Percentiles rank a stretch among this genome's conserved stretches.
Conservation (phyloP, 2,329 filamentous ascomycete genomes). For the Ascochyta koolunga region DNA sequence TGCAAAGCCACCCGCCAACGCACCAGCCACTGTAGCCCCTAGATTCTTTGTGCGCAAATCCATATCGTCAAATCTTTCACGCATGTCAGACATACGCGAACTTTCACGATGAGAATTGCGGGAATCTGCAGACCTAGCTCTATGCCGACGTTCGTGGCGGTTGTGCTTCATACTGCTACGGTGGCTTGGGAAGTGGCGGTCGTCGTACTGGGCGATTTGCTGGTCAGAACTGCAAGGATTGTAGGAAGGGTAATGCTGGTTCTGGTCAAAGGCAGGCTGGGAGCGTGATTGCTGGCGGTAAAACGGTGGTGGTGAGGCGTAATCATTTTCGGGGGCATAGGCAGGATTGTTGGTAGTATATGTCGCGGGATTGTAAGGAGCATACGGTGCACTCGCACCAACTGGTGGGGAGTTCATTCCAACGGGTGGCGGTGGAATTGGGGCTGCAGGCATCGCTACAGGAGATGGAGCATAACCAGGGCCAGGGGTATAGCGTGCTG, state of each 20-base stretch:
- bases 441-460: slow-evolving; percentile 18
- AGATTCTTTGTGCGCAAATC: slow-evolving; percentile 41
- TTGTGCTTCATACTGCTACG: slow-evolving; percentile 40
- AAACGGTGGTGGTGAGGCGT: slow-evolving; percentile 43
- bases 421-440: slow-evolving; percentile 33
- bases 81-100: slow-evolving; percentile 40
- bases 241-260: slow-evolving; percentile 25
- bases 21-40: slow-evolving; percentile 47
- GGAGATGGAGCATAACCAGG: slow-evolving; percentile 43
- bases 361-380: slow-evolving; percentile 41
- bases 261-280: slow-evolving; percentile 35
- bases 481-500: slow-evolving; percentile 41
- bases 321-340: slow-evolving; percentile 28
- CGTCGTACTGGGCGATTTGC: slow-evolving; percentile 27
- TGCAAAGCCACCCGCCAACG: slow-evolving; percentile 47
- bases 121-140: slow-evolving; percentile 47
- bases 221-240: slow-evolving; percentile 23
- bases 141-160: slow-evolving; percentile 33
- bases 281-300: slow-evolving; percentile 44
- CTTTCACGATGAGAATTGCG: slow-evolving; percentile 41
- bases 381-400: slow-evolving; percentile 19
- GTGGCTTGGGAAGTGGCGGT: slow-evolving; percentile 30
- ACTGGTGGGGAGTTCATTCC: slow-evolving; percentile 22
- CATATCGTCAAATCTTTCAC: slow-evolving; percentile 45
- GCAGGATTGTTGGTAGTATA: slow-evolving; percentile 29